Base-by-base conservation (phyloP, 768 basidiomycete genomes). In the Trametes cubensis region DNA sequence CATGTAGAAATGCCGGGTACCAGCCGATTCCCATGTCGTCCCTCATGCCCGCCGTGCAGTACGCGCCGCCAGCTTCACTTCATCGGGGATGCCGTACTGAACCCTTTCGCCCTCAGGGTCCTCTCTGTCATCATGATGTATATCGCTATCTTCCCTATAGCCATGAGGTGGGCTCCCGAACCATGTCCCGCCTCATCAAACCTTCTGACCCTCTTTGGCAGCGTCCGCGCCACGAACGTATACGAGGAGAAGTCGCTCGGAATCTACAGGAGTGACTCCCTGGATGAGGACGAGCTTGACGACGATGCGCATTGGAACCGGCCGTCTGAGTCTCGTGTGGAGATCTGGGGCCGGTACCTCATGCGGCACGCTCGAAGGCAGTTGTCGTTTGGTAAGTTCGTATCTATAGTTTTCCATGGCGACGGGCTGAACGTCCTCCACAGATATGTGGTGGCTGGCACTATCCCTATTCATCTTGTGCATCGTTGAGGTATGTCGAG, bases 361-460 rank as follows among this genome's bases (percentile, higher is more conserved):
- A 67, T 74, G 34, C 74, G 75, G 53, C 81, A 82, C 66, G 73
- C 75, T 0, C 72, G 79, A 3, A 69, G 73, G 51, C 85, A 86
- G 68, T 73, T 86, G 26, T 81, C 84, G 0, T 84, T 84, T 64
- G 81, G 80, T 79, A 55, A 58, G 62, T 48, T 3, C 18, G 14
- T 58, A 10, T 23, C 6, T 5, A 18, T 8, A 38, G 15, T 54
- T n/a, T n/a, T n/a, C n/a, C n/a, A 50, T 17, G 50, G 18, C 60
- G 58, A 39, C 50, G 17, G n/a, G 59, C 10, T 47, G 11, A 42
- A 49, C 25, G 38, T 65, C 38, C n/a, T 42, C 38, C 1, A 17
- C 47, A 94, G 95, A 97, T 74, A 94, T 97, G 84, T 97, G 95
- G 95, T 97, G 94, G 94, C 74, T 98, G n/a, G 89, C 80, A 0